These are phyloP conservation scores for Lactarius tabidus DNA, from an alignment of 768 basidiomycete genomes.

Conservation along the genomic window DNA sequence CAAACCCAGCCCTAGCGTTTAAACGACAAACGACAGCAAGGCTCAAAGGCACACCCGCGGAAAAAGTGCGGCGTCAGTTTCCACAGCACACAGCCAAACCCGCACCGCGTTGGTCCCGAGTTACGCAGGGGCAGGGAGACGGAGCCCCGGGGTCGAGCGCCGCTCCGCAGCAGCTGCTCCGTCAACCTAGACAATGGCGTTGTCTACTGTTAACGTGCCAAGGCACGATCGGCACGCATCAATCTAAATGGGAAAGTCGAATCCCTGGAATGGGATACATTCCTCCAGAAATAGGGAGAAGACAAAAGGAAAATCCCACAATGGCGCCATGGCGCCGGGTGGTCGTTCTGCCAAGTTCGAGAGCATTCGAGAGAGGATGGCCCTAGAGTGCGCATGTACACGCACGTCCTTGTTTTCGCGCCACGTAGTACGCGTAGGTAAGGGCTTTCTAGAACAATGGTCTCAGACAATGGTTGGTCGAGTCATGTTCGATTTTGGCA, in stretches of 20 bases:
- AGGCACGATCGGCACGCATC: not conserved
- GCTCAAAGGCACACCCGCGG: not conserved
- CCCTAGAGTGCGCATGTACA: not conserved
- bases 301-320: not conserved
- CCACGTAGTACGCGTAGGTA: not conserved
- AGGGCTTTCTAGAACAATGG: not conserved
- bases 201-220: no score
- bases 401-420: not conserved
- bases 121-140: not conserved
- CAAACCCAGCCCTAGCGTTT: not conserved
- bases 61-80: not conserved
- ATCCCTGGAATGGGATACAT: not conserved
- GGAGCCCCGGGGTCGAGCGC: not conserved
- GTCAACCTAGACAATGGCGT: not conserved
- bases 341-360: not conserved
- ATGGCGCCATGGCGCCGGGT: not conserved
- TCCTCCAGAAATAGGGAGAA: not conserved
- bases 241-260: not conserved
- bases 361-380: not conserved
- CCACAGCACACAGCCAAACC: not conserved
- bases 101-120: not conserved
- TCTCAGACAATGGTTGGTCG: no score
- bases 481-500: no score
- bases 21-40: not conserved
- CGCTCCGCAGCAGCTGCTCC: not conserved